Evolutionary conservation across 1,139 yeast genomes (phyloP).

Genomic region (Debaryomycetaceae sp.): DNA sequence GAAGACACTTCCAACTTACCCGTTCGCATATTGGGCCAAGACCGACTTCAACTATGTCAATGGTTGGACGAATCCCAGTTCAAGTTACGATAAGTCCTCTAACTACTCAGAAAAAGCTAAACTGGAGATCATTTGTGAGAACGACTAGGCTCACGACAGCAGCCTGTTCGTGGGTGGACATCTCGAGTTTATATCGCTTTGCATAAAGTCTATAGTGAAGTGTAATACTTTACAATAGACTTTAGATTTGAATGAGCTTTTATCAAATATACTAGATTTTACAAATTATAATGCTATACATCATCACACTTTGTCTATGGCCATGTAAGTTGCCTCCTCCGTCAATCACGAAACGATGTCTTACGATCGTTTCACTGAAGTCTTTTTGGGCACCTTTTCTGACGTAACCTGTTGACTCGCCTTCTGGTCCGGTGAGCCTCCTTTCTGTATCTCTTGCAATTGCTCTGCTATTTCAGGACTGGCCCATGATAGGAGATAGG

Average conservation of each 20-base stretch:
- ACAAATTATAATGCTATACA: too few relatives aligned
- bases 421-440: slow-evolving; percentile 1
- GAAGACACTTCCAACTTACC: slow-evolving; percentile 59
- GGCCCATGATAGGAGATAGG: slow-evolving; percentile 27
- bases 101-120: slow-evolving; percentile 23
- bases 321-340: too few relatives aligned
- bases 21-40: slow-evolving; percentile 52
- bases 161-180: not conserved
- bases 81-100: slow-evolving; percentile 19
- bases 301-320: too few relatives aligned
- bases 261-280: too few relatives aligned
- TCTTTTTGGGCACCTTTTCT: too few relatives aligned
- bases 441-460: slow-evolving; percentile 24
- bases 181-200: too few relatives aligned
- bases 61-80: slow-evolving; percentile 50
- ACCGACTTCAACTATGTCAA: slow-evolving; percentile 37
- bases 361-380: too few relatives aligned
- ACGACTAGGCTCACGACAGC: slow-evolving; percentile 9
- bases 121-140: slow-evolving; percentile 14
- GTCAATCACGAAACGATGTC: too few relatives aligned
- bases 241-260: too few relatives aligned
- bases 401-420: not conserved
- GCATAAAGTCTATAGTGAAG: too few relatives aligned
- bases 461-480: slow-evolving; percentile 39
- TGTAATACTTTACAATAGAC: too few relatives aligned